Percentiles rank a stretch among this genome's conserved stretches.
These are phyloP conservation scores for Ulota crispa DNA, from an alignment of 225 moss, liverwort and hornwort genomes.

Conservation along the genomic window DNA sequence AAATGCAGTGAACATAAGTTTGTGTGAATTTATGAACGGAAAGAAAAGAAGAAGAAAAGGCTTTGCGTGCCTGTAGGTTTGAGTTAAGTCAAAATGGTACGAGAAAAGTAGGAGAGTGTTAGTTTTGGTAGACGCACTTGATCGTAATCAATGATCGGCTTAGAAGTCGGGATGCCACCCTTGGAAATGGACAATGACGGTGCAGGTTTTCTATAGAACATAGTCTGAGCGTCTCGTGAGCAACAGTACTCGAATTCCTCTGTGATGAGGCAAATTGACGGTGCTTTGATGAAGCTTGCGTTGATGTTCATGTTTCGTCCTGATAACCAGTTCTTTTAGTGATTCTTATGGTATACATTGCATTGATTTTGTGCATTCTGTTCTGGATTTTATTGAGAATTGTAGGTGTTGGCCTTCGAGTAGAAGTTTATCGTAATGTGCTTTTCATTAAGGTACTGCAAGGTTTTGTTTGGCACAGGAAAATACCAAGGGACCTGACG, in stretches of 20 bases:
- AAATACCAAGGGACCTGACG: slow-evolving; percentile 83
- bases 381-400: neutral
- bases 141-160: neutral
- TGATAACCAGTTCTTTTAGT: neutral
- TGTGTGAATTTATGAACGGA: neutral
- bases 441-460: slow-evolving; percentile 8
- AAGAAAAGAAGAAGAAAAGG: too few species aligned
- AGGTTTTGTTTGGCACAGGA: slow-evolving; percentile 46
- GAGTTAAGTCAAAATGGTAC: neutral
- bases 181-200: too few species aligned
- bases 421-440: neutral
- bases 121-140: neutral
- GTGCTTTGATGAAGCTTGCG: neutral
- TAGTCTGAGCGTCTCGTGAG: neutral
- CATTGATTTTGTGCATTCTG: neutral
- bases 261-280: neutral
- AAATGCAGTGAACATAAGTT: neutral
- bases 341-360: neutral
- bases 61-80: neutral
- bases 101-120: neutral
- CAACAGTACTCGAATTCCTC: neutral
- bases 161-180: neutral
- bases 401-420: neutral
- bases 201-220: too few species aligned
- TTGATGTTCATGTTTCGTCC: too few species aligned